Conservation (phyloP, 208 protist genomes). For the Acanthamoeba sp. region DNA sequence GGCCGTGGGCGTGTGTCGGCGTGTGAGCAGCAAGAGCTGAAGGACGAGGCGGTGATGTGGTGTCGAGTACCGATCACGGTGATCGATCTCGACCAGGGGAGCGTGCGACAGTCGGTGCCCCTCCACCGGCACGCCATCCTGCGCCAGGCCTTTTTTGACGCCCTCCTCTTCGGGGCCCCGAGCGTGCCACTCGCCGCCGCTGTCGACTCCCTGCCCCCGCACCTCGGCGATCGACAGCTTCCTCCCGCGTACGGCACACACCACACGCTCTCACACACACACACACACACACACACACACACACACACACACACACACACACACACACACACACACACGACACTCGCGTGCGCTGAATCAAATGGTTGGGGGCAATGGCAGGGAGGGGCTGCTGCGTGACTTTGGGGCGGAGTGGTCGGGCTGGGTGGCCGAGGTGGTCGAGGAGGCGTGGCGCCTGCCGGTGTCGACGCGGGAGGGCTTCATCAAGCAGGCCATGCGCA, state of each 20-base stretch:
- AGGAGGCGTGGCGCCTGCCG: slow-evolving; percentile 40
- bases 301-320: not conserved
- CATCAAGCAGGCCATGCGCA: not conserved
- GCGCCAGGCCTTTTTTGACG: not conserved
- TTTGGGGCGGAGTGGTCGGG: not conserved
- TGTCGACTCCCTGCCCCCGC: not conserved
- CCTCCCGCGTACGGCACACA: not conserved
- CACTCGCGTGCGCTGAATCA: not conserved
- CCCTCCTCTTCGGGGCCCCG: not conserved
- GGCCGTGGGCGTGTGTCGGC: not conserved
- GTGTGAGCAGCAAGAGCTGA: slow-evolving; percentile 25
- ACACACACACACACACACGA: not conserved
- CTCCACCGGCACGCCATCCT: slow-evolving; percentile 27
- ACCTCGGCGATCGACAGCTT: not conserved
- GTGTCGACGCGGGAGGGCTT: not conserved
- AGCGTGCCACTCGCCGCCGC: not conserved
- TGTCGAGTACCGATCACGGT: slow-evolving; percentile 21
- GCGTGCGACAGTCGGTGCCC: slow-evolving; percentile 61
- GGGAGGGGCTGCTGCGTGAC: slow-evolving; percentile 7
- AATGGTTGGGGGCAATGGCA: not conserved
- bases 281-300: not conserved
- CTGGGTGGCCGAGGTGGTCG: not conserved
- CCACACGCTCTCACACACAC: not conserved
- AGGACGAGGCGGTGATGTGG: slow-evolving; percentile 68
- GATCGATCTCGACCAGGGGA: slow-evolving; percentile 67